Percentiles rank a stretch among this genome's conserved stretches.
phyloP scores from a whole-genome alignment of 352 stramenopile species.

The Globisporangium abappressorium region DNA sequence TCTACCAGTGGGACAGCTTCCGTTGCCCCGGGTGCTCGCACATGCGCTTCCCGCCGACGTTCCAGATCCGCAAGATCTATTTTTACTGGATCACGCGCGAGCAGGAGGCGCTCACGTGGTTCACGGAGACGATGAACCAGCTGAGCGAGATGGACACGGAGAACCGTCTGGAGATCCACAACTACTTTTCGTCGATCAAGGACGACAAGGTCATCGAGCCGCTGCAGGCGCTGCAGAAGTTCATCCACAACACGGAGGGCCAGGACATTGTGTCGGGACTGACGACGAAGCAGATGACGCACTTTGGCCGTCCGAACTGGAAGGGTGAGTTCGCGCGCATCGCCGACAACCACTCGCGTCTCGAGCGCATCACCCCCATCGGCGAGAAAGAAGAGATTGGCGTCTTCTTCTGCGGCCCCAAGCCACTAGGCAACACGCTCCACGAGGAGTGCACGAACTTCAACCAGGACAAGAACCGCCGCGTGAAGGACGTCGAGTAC shows the following conservation, averaged over 20 bases:
- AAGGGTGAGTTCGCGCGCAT: conserved; percentile 60
- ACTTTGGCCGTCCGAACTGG: conserved; percentile 80
- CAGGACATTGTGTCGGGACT: conserved; percentile 72
- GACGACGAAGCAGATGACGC: conserved; percentile 69
- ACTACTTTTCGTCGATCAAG: conserved; percentile 81
- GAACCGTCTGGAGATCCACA: conserved; percentile 76
- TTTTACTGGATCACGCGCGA: conserved; percentile 85
- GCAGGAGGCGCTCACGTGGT: conserved; percentile 73
- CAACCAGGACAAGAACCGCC: conserved; percentile 43
- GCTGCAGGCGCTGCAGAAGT: conserved; percentile 68
- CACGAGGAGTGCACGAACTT: conserved; percentile 55
- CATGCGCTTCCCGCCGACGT: conserved; percentile 60
- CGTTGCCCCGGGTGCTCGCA: conserved; percentile 47
- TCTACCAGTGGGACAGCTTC: conserved; percentile 63
- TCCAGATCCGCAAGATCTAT: conserved; percentile 78
- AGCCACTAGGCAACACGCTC: conserved; percentile 52
- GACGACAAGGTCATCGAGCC: conserved; percentile 48
- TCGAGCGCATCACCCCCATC: conserved; percentile 27
- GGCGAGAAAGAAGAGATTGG: conserved; percentile 58
- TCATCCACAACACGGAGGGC: conserved; percentile 61
- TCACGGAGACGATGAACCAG: conserved; percentile 81
- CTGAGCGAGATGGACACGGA: conserved; percentile 69
- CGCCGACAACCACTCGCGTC: conserved; percentile 32
- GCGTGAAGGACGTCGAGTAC: conserved; percentile 42
- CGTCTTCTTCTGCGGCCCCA: conserved; percentile 78